These are phyloP conservation scores for Ascocoryne sarcoides DNA, from an alignment of 2,329 filamentous ascomycete genomes.

Conservation along the genomic window DNA sequence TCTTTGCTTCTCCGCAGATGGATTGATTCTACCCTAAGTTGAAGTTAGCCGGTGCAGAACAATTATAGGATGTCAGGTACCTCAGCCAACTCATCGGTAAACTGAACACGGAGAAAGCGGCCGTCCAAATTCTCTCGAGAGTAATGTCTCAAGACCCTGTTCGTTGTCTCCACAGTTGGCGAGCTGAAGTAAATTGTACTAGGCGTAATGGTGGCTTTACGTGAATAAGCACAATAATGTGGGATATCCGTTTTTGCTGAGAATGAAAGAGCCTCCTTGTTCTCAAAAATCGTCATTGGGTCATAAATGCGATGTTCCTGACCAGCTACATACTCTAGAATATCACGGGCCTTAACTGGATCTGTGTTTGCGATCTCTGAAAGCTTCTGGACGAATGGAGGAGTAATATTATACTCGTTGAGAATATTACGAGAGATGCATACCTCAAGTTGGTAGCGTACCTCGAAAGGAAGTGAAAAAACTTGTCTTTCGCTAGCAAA, in stretches of 20 bases:
- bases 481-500: constrained; percentile 25
- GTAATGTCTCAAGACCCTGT: constrained; percentile 73
- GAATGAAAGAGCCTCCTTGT: constrained; percentile 40
- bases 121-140: constrained; percentile 50
- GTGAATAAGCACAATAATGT: constrained; percentile 63
- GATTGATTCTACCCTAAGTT: constrained; percentile 50
- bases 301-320: constrained; percentile 53
- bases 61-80: constrained; percentile 4
- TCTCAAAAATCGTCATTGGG: constrained; percentile 63
- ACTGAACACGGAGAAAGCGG: constrained; percentile 81
- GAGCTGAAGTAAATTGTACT: constrained; percentile 72
- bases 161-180: constrained; percentile 76
- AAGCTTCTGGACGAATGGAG: constrained; percentile 59
- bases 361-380: constrained; percentile 36
- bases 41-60: constrained; percentile 7
- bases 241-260: constrained; percentile 48
- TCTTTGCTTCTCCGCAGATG: constrained; percentile 39
- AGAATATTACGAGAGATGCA: constrained; percentile 76
- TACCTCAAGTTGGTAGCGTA: constrained; percentile 86
- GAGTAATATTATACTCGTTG: constrained; percentile 64
- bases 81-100: constrained; percentile 64
- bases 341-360: constrained; percentile 45
- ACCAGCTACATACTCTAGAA: constrained; percentile 68
- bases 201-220: constrained; percentile 74
- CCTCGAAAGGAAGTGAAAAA: constrained; percentile 50